Evolutionary conservation across 495 filamentous ascomycete species (phyloP), one percentile per base, ranked within the genome.

Genomic region (Aspergillus diversus): DNA sequence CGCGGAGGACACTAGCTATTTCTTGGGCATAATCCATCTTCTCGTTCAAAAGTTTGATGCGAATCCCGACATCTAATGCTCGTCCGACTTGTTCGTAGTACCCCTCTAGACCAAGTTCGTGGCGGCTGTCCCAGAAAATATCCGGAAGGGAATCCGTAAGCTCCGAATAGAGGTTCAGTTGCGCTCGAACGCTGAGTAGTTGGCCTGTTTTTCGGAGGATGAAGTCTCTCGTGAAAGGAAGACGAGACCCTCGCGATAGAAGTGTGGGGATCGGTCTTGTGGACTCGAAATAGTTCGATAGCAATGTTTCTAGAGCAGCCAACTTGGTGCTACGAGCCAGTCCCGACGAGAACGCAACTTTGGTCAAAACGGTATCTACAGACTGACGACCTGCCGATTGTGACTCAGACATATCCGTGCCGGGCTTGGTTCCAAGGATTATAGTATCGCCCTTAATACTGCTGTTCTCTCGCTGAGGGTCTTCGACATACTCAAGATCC

Each of bases 21-120:
- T 97, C 95, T 68, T 92, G 91, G 1, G 93, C 95, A 78, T 98
- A 98, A 69, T 97, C 94, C 86, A 99, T 93, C 80, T 94, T 96
- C 79, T 93, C 91, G 75, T 99, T 99, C 66, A 98, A 76, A 27
- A 90, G 86, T 68, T 91, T 91, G 80, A 99, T 97, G 42, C 95
- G 85, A 39, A 93, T 90, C n/a, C 91, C 89, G 13, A 97, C 92
- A 76, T 97, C 96, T 58, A 99, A 81, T 1, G 93, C 90, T 55
- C 88, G 85, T 16, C 94, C 93, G 8, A 97, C 92, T 75, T 94
- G 89, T 63, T 96, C 92, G 73, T 97, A 99, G 71, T 97, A 97
- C 16, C 88, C 91, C 73, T 97, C 93, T 5, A 97, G 79, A 11
- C 86, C 90, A 16, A 98, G 83, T 66, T 97, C 92, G 71, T 93